Evolutionary conservation across 2,329 filamentous ascomycete genomes (phyloP), one percentile per base, ranked within the genome.

Genomic region (Colletotrichum euphorbiae): DNA sequence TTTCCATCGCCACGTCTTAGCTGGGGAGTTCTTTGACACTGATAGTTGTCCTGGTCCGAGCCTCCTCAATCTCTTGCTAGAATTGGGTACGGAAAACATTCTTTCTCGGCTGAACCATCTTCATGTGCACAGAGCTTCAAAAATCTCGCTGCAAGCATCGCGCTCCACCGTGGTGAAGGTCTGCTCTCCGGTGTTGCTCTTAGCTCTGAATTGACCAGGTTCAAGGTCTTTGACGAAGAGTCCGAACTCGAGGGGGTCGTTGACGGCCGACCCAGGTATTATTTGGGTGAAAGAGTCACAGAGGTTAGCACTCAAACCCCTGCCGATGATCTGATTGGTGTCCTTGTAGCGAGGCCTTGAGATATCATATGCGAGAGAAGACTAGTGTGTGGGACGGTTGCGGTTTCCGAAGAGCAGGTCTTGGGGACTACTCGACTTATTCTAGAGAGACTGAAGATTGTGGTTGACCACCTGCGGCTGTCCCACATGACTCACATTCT

Each of bases 391-490:
- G 90, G 87, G n/a, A n/a, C n/a, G n/a, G 0, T 88, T 79, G 86
- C 87, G 62, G 95, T 97, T 1, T 89, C 84, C 1, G 95, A 98
- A 78, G 89, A 90, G 62, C 89, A 97, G 82, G 98, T 98, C 77
- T 85, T 86, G 74, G 85, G 82, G 24, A 91, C 94, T 8, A 86
- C 97, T 87, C 81, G 86, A 69, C 79, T 98, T 69, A 91, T 97
- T 40, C 81, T 94, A 69, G 95, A 98, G 86, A 82, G 94, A 66
- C 89, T 96, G 84, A 98, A 98, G 87, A 81, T 97, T 50, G 89
- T 98, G 19, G 89, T 98, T 12, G 95, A 98, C 95, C 95, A 17
- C 94, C 91, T 78, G 89, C 92, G 0, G 93, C 90, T 3, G 94
- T 98, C n/a, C 88, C 89, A 36, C 12, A 9, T 9, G 6, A 36